These are phyloP conservation scores for Fusarium drepaniforme DNA, from an alignment of 2,329 filamentous ascomycete species.

Conservation along the genomic window DNA sequence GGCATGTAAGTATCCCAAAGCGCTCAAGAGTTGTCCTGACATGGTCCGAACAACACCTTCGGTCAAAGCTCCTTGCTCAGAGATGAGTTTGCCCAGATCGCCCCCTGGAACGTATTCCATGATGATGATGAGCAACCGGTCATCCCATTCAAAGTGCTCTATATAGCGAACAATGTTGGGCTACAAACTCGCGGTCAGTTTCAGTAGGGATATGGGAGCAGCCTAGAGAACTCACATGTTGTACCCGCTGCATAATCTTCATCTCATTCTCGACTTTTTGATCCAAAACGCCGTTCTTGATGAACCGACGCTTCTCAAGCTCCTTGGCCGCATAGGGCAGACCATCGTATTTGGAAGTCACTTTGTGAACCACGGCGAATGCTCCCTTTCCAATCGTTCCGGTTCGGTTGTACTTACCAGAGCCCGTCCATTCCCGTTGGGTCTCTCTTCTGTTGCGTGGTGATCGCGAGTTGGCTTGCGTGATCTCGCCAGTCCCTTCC, in stretches of 20 bases:
- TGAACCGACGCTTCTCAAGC: constrained; percentile 90
- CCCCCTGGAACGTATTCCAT: constrained; percentile 93
- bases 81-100: constrained; percentile 82
- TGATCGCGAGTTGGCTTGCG: constrained; percentile 20
- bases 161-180: constrained; percentile 92
- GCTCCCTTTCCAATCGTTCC: constrained; percentile 90
- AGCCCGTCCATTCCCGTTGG: constrained; percentile 82
- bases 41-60: constrained; percentile 80
- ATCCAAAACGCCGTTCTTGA: constrained; percentile 91
- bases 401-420: constrained; percentile 85
- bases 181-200: constrained; percentile 54
- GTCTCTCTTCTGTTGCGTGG: constrained; percentile 44
- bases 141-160: constrained; percentile 85
- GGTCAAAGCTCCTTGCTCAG: constrained; percentile 69
- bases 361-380: constrained; percentile 93
- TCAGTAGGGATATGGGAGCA: background rate
- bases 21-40: constrained; percentile 81
- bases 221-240: constrained; percentile 73
- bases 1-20: constrained; percentile 86
- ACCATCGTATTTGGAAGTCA: constrained; percentile 88
- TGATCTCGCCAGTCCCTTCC: constrained; percentile 36
- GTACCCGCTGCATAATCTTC: constrained; percentile 89
- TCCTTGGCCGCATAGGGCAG: constrained; percentile 92
- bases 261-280: constrained; percentile 97
- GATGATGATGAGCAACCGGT: constrained; percentile 91